Evolutionary conservation across 768 basidiomycete species (phyloP), one percentile per base, ranked within the genome.

Genomic region (Astraeus odoratus): DNA sequence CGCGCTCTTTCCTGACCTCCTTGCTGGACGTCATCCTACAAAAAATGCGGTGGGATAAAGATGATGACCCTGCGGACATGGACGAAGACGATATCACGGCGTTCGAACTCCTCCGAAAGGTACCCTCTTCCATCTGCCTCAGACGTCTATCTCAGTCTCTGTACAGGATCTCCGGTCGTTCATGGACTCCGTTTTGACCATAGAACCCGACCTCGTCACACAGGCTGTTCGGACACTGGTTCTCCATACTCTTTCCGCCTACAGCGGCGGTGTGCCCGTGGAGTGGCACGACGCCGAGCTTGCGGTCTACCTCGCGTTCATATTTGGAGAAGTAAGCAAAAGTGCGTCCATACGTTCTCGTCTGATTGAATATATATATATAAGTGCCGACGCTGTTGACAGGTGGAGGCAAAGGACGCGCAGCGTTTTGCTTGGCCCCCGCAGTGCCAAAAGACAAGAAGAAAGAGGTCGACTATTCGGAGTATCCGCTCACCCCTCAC

Each of bases 261-360:
- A 83, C 54, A 49, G 56, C 26, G 81, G 68, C 48, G 80, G 86
- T 0, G 63, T 76, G 0, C 59, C 72, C 15, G 64, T 96, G 27
- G 77, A 86, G 48, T 98, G 96, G 96, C 81, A 91, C 54, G 85
- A 94, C 51, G 90, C 87, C 3, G 96, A 99, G 63, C 74, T 98
- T 16, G 92, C 89, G 1, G 70, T 95, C n/a, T 92, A 92, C 62
- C 74, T 98, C 20, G 81, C 97, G 8, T 97, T 82, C 58, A 86
- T 95, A 26, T 98, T 89, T 56, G 95, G 95, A 34, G 93, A 96
- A 61, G 80, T 95, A 53, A 82, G 80, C 63, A 95, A 91, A 72
- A 79, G 94, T 92, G 47, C 42, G 83, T 59, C 16, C n/a, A n/a
- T n/a, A n/a, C n/a, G 39, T 31, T 31, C 23, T 7, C 33, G 19